Conservation (phyloP, 1,139 yeast genomes). For the Nakaseomyces sp. region DNA sequence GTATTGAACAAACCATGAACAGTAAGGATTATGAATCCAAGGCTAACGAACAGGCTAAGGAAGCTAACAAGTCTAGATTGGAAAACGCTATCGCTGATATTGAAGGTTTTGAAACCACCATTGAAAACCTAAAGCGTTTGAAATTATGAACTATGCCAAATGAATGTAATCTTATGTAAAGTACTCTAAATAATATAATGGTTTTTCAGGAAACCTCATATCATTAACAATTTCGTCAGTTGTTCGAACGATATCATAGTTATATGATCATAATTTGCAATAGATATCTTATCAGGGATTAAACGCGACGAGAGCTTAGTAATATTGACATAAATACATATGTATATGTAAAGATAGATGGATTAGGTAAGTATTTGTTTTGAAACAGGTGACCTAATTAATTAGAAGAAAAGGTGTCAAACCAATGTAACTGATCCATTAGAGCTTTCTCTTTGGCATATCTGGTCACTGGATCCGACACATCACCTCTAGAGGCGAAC, state of each 20-base stretch:
- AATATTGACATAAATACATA: too few relatives aligned
- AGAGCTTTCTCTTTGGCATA: slow-evolving; percentile 68
- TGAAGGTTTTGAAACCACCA: slow-evolving; percentile 73
- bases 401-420: slow-evolving; percentile 24
- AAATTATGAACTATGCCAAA: slow-evolving; percentile 6
- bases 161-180: slow-evolving; percentile 11
- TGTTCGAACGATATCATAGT: too few relatives aligned
- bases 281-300: too few relatives aligned
- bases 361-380: too few relatives aligned
- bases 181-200: background rate
- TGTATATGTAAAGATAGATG: too few relatives aligned
- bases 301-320: too few relatives aligned
- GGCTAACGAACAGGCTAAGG: slow-evolving; percentile 77
- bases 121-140: slow-evolving; percentile 44
- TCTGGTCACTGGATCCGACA: slow-evolving; percentile 41
- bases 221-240: too few relatives aligned
- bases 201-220: background rate
- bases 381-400: too few relatives aligned
- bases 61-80: slow-evolving; percentile 58
- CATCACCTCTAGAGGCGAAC: slow-evolving; percentile 68
- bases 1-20: slow-evolving; percentile 51
- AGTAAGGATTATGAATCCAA: slow-evolving; percentile 79
- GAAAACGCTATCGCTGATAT: slow-evolving; percentile 77
- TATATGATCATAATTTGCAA: too few relatives aligned
- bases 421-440: slow-evolving; percentile 50